Percentiles rank a stretch among this genome's conserved stretches.
Conservation (phyloP, 371 early-diverging fungal genomes). For the Mortierella sp. region DNA sequence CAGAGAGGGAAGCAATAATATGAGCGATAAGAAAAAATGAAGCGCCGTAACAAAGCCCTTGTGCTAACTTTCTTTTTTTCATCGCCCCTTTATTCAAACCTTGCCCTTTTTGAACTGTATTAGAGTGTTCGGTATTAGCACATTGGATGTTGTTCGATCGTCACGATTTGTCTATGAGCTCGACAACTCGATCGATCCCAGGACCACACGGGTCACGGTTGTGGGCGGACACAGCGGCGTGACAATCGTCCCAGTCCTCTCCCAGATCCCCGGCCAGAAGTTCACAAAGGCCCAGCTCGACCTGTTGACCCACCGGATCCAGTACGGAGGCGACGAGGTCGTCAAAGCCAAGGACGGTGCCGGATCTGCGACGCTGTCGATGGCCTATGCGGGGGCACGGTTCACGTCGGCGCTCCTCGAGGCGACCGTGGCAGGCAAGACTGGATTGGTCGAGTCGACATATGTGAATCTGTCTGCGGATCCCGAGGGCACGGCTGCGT, state of each 20-base stretch:
- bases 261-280: constrained; percentile 66
- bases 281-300: constrained; percentile 82
- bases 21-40: neutral
- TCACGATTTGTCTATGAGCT: constrained; percentile 79
- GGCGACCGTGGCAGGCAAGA: constrained; percentile 75
- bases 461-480: constrained; percentile 76
- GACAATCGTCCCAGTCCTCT: constrained; percentile 84
- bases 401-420: constrained; percentile 83
- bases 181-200: constrained; percentile 65
- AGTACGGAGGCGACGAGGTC: constrained; percentile 95
- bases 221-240: constrained; percentile 91
- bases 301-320: constrained; percentile 82
- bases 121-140: constrained; percentile 88
- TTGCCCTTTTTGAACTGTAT: neutral
- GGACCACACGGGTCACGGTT: constrained; percentile 75
- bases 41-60: neutral
- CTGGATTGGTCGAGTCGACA: constrained; percentile 81
- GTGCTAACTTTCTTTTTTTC: neutral
- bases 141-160: constrained; percentile 87
- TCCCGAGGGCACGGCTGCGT: constrained; percentile 53
- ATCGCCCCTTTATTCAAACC: neutral
- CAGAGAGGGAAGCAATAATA: neutral
- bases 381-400: constrained; percentile 93
- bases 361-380: constrained; percentile 88
- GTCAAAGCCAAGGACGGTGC: constrained; percentile 92